Evolutionary conservation across 2,329 filamentous ascomycete species (phyloP).

Genomic region (Aurifilum marmelostoma): DNA sequence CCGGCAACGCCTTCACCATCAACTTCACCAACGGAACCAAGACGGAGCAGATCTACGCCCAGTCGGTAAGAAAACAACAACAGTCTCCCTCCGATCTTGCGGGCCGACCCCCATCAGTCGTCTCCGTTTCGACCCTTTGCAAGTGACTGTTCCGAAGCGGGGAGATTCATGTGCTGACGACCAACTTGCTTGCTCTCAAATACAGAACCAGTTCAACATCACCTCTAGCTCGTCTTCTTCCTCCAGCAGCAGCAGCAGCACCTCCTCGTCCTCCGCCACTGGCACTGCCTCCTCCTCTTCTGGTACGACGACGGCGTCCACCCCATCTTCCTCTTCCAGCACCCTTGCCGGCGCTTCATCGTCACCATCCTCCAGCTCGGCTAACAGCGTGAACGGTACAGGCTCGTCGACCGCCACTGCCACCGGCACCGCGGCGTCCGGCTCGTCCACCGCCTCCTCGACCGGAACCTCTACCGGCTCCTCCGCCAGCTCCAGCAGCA

Average conservation of each 20-base stretch:
- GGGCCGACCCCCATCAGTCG: too few relatives aligned
- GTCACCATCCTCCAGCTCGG: neutral
- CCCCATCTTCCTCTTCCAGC: constrained; percentile 11
- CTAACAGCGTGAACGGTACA: constrained; percentile 14
- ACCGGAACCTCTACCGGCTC: constrained; percentile 7
- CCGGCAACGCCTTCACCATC: constrained; percentile 27
- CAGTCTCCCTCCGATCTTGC: too few relatives aligned
- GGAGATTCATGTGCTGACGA: neutral
- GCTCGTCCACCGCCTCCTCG: constrained; percentile 8
- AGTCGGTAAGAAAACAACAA: constrained; percentile 28
- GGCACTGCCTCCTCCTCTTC: constrained; percentile 13
- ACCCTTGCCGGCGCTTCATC: neutral
- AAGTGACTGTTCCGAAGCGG: too few relatives aligned
- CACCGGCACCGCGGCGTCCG: constrained; percentile 13
- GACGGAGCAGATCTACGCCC: constrained; percentile 30
- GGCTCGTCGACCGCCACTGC: constrained; percentile 16
- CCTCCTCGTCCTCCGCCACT: constrained; percentile 10
- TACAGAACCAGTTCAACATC: constrained; percentile 29
- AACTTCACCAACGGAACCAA: constrained; percentile 29
- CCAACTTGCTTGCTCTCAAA: neutral
- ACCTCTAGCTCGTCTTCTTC: constrained; percentile 20
- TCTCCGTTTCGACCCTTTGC: too few relatives aligned
- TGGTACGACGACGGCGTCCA: constrained; percentile 11
- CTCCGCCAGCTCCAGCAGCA: constrained; percentile 3
- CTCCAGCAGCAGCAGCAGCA: constrained; percentile 6